A percentile compares a stretch with the other conserved stretches of the same genome.
These are phyloP conservation scores for Lentinula lateritia DNA, from an alignment of 768 basidiomycete genomes.

Conservation along the genomic window DNA sequence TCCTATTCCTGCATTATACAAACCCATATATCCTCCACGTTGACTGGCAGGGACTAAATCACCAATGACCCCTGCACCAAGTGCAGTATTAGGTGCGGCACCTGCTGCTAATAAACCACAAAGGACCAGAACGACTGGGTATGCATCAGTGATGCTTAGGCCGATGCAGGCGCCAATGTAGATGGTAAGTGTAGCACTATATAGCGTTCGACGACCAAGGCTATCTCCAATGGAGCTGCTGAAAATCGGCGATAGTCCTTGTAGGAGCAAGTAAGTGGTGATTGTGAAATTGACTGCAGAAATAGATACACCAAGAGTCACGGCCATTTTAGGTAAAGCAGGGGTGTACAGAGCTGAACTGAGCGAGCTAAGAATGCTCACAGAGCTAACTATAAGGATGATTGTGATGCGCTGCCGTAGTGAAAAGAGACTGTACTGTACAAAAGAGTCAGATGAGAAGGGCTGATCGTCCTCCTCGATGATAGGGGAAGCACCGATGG, in stretches of 20 bases:
- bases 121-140: not conserved
- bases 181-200: not conserved
- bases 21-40: not conserved
- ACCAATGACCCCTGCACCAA: conserved; percentile 3
- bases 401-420: not conserved
- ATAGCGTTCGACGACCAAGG: conserved; percentile 1
- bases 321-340: conserved; percentile 1
- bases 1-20: not conserved
- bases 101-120: conserved; percentile 1
- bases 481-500: not conserved
- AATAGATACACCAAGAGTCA: not conserved
- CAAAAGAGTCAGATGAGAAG: not conserved
- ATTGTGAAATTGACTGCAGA: not conserved
- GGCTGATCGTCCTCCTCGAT: not conserved
- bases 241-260: not conserved
- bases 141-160: not conserved
- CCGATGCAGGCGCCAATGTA: not conserved
- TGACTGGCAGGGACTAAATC: not conserved
- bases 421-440: not conserved
- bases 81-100: not conserved
- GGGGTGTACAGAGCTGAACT: conserved; percentile 1
- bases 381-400: conserved; percentile 1
- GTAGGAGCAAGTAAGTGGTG: conserved; percentile 3
- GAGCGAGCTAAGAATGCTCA: not conserved
- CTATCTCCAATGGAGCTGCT: not conserved